Evolutionary conservation across 352 stramenopile species (phyloP), one percentile per base, ranked within the genome.

Genomic region (Peronosclerospora sorghi): DNA sequence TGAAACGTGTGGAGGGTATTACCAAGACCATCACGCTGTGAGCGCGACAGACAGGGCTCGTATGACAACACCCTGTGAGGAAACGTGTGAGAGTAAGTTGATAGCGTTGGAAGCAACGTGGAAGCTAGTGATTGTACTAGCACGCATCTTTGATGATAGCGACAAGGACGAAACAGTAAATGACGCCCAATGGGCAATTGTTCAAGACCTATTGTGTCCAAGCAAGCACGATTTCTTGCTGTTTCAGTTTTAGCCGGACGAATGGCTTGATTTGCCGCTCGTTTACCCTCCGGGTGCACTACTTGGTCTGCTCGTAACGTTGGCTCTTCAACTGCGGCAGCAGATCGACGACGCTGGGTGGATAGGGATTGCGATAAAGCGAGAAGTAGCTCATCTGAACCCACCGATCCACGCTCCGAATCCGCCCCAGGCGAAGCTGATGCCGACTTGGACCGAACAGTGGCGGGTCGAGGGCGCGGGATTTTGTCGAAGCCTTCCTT

Each of bases 121-220:
- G 62, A 51, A 64, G 5, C 23, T 73, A 17, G 2, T 68, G 30
- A 12, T 50, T 36, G 36, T 59, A 4, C 46, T 63, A 13, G 41
- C 49, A 18, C 40, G 44, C 8, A 45, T 63, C 24, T 63, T 40
- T 51, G 17, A 23, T 5, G 23, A 39, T 35, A 14, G 14, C 37
- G 30, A 50, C 30, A 14, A 41, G 20, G 32, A 56, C 45, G 36
- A 56, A 38, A 28, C 50, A 43, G 32, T 64, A 39, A 61, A 45
- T 30, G 59, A 76, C 8, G 56, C 59, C 18, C 64, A 57, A n/a
- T 79, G 67, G 67, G 59, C 52, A 12, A 38, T 74, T 13, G 65
- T 70, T 5, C 71, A 69, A 46, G 49, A 65, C 5, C 48, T 79
- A 4, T 53, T 79, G 9, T 62, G 73, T 17, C 52, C 51, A 12